Base-by-base conservation (phyloP, 1,284 basidiomycete species). In the Apiotrichum mycotoxinovorans region DNA sequence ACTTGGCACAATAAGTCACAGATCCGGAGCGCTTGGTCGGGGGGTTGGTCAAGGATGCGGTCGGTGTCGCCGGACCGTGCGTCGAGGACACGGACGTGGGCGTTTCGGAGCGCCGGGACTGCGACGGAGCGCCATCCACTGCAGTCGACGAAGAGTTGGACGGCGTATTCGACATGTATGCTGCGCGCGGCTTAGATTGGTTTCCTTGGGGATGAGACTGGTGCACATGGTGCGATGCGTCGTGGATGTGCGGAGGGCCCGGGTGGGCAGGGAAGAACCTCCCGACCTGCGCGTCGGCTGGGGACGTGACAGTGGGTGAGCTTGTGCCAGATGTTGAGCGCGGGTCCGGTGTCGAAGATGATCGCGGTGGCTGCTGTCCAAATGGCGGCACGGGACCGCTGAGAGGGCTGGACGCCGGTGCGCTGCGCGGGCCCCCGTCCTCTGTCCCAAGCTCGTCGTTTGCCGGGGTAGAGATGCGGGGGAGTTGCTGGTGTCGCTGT, bases 1-100 rank as follows among this genome's bases (percentile, higher is more conserved):
- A 79, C 34, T 71, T 69, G 34, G 75, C 77, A 51, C 77, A 78
- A 41, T 63, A 66, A 11, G 73, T 70, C 22, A 56, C 50, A 14
- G 60, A 58, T n/a, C 57, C 60, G 7, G 60, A 54, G 22, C 55
- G 66, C 56, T 46, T 52, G n/a, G 54, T 35, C 18, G 46, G 42
- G 2, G 52, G 11, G 14, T 22, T 33, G 25, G 42, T 15, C 12
- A 38, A 33, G 34, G 42, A 9, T 4, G 52, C 34, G 17, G 27
- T 12, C 14, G 30, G 7, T 30, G 30, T 12, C 30, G 7, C 30
- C 30, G 30, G 44, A 34, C 46, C 51, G 35, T 57, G 58, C 14
- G 55, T 48, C n/a, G 60, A 56, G 3, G 56, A 35, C 20, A 47
- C 33, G 10, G 58, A 56, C 1, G 58, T 58, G 26, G 62, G 56